Base-by-base conservation (phyloP, 129 eudicot genomes). In the Apium graveolens region DNA sequence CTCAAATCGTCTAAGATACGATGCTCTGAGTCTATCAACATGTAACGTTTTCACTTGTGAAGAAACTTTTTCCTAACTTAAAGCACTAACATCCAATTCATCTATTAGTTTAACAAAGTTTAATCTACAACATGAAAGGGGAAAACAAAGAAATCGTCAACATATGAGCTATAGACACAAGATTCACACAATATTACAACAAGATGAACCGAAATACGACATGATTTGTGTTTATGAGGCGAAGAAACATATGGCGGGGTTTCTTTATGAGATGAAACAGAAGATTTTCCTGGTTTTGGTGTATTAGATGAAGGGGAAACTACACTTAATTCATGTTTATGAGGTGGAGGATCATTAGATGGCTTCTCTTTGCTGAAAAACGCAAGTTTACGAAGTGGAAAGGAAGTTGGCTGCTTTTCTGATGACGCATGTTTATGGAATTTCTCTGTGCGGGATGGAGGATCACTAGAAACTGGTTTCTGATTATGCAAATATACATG, bases 61-160 rank as follows among this genome's bases (percentile, higher is more conserved):
- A 26, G 89, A 77, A 48, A 95, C 92, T 4, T 80, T 80, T 34
- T 90, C 91, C 98, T 97, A 95, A 31, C 88, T 78, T 48, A 92
- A 75, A 7, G 31, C 17, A 48, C 91, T 90, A 29, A 85, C 82
- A 78, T 95, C 99, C 76, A 95, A 63, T 68, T 82, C 71, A 82
- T 95, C 99, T 17, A 95, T 81, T 73, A 92, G 32, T 53, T 82
- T 80, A 45, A 92, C 97, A 74, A 90, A 90, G 29, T 79, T 84
- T 57, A 84, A 83, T 86, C 98, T 95, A 90, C 27, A 78, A 85
- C n/a, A 48, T 1, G 12, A 16, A 71, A 43, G 35, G 31, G 18
- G 48, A 5, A n/a, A 26, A 42, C 21, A 73, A 43, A 13, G 1
- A 72, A 39, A 3, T 72, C 5, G 53, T 44, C 24, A 73, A 26